Conservation (phyloP, 2,329 filamentous ascomycete genomes). For the Neofusicoccum kwambonambiense region DNA sequence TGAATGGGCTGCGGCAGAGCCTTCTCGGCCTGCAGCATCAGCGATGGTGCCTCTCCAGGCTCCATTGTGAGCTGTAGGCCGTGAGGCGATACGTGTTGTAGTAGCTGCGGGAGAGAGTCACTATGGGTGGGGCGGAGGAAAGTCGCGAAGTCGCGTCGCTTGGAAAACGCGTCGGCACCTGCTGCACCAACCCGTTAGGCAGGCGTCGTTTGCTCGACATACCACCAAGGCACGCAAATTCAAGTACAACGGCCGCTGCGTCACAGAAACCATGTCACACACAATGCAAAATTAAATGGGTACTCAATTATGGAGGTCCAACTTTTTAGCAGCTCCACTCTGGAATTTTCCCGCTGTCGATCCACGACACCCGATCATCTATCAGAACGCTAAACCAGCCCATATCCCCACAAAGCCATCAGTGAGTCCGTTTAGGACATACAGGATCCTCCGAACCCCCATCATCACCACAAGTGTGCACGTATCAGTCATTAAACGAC, state of each 20-base stretch:
- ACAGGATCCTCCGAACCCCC: background rate
- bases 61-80: slow-evolving; percentile 23
- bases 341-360: background rate
- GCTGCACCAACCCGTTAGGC: background rate
- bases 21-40: slow-evolving; percentile 42
- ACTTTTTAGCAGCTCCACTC: slow-evolving; percentile 8
- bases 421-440: background rate
- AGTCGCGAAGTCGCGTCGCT: slow-evolving; percentile 13
- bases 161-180: slow-evolving; percentile 13
- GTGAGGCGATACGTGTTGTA: background rate
- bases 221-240: background rate
- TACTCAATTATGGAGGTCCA: background rate
- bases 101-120: background rate
- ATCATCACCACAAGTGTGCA: slow-evolving; percentile 19
- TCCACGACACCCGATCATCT: slow-evolving; percentile 9
- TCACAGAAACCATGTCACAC: background rate
- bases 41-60: slow-evolving; percentile 20
- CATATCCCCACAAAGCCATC: background rate
- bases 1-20: slow-evolving; percentile 50
- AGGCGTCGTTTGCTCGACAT: background rate
- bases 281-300: background rate
- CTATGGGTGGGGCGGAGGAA: background rate
- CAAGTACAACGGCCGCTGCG: background rate
- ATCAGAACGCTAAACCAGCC: slow-evolving; percentile 1
- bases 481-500: slow-evolving; percentile 60